These are phyloP conservation scores for Immersiella caudata DNA, from an alignment of 495 filamentous ascomycete genomes.

Conservation along the genomic window DNA sequence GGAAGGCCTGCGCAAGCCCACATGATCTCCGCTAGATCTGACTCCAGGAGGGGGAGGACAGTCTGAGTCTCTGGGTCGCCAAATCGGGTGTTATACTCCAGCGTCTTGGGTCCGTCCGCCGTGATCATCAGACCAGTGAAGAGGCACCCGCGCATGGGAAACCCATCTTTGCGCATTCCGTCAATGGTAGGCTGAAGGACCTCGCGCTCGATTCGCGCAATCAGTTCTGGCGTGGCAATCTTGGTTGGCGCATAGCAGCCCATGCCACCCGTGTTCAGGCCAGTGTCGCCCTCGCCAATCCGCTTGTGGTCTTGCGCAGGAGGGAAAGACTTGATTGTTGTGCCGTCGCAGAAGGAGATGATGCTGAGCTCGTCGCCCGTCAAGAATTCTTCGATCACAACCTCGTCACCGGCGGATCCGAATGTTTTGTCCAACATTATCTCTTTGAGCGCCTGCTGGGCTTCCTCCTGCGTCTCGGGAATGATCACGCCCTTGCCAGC, in stretches of 20 bases:
- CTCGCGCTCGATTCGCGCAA: slow-evolving; percentile 76
- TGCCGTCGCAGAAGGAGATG: slow-evolving; percentile 87
- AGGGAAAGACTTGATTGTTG: slow-evolving; percentile 80
- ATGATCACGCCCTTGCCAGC: slow-evolving; percentile 94
- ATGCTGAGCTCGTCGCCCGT: slow-evolving; percentile 92
- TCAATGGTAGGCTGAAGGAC: slow-evolving; percentile 89
- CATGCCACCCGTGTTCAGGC: slow-evolving; percentile 97
- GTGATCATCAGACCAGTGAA: slow-evolving; percentile 99
- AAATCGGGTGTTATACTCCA: slow-evolving; percentile 97
- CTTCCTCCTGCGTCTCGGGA: slow-evolving; percentile 77
- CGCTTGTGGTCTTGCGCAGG: slow-evolving; percentile 97
- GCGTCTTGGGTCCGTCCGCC: slow-evolving; percentile 77
- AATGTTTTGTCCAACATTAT: slow-evolving; percentile 93
- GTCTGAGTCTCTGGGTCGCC: slow-evolving; percentile 97
- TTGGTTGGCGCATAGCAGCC: slow-evolving; percentile 92
- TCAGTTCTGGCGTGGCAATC: slow-evolving; percentile 72
- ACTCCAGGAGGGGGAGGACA: slow-evolving; percentile 80
- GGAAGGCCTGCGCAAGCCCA: slow-evolving; percentile 77
- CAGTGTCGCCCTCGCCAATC: slow-evolving; percentile 86
- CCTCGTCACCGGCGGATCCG: slow-evolving; percentile 82
- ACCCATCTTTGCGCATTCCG: slow-evolving; percentile 79
- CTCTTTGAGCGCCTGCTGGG: slow-evolving; percentile 74
- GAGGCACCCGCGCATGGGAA: slow-evolving; percentile 80
- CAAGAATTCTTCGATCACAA: slow-evolving; percentile 95
- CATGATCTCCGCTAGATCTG: slow-evolving; percentile 90